phyloP scores from a whole-genome alignment of 257 asterid species.

The Solanum sitiens region DNA sequence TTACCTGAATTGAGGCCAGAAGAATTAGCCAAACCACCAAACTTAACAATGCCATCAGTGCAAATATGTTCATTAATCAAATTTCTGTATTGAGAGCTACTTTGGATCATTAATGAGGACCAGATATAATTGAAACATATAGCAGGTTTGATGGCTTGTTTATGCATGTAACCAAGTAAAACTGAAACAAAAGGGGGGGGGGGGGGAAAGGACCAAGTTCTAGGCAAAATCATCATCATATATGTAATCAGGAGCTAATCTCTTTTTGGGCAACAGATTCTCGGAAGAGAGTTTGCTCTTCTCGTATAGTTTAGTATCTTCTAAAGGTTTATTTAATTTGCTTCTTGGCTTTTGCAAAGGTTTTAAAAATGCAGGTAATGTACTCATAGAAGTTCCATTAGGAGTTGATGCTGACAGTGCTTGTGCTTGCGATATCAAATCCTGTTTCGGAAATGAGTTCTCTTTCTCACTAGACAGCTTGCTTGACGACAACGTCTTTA shows the following conservation, averaged over 20 bases:
- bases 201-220: neutral
- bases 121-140: neutral
- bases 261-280: conserved; percentile 35
- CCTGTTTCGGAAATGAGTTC: conserved; percentile 15
- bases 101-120: neutral
- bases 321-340: conserved; percentile 34
- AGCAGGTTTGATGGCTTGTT: neutral
- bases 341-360: conserved; percentile 32
- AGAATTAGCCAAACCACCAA: neutral
- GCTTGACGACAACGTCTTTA: neutral
- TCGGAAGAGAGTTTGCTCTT: conserved; percentile 18
- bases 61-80: neutral
- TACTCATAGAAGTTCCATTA: conserved; percentile 11
- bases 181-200: too few species aligned
- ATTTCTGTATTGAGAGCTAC: neutral
- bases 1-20: neutral
- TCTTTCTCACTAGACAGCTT: conserved; percentile 15
- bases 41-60: neutral
- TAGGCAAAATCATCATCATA: conserved; percentile 64
- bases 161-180: neutral
- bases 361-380: conserved; percentile 23
- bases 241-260: conserved; percentile 23
- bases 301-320: conserved; percentile 22
- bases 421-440: conserved; percentile 19
- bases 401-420: conserved; percentile 18